These are phyloP conservation scores for Thermothielavioides terrestris DNA, from an alignment of 495 filamentous ascomycete genomes.

Conservation along the genomic window DNA sequence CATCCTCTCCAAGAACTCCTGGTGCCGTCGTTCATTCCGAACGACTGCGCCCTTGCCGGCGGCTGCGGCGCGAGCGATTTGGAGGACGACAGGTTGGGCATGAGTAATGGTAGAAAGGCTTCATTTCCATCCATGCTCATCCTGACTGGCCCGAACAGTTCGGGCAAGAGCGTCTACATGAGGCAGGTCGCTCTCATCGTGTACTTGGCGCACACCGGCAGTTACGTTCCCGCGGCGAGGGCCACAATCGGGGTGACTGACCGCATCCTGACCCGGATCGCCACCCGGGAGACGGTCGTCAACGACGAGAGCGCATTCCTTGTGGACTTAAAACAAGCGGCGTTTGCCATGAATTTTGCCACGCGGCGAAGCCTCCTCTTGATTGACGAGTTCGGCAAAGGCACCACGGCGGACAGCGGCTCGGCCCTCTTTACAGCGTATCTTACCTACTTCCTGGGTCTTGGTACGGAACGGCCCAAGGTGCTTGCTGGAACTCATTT, in stretches of 20 bases:
- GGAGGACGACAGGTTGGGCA: not conserved
- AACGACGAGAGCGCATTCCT: slow-evolving; percentile 85
- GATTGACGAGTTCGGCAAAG: slow-evolving; percentile 95
- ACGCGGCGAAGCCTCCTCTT: slow-evolving; percentile 72
- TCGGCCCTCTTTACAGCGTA: slow-evolving; percentile 79
- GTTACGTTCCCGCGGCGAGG: slow-evolving; percentile 73
- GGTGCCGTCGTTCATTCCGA: slow-evolving; percentile 78
- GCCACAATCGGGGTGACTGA: slow-evolving; percentile 85
- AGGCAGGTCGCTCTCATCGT: slow-evolving; percentile 93
- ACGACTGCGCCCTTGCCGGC: slow-evolving; percentile 64
- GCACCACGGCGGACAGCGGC: slow-evolving; percentile 74
- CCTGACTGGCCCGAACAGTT: slow-evolving; percentile 90
- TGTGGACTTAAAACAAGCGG: slow-evolving; percentile 84
- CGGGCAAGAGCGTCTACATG: slow-evolving; percentile 92
- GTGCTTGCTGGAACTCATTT: slow-evolving; percentile 88
- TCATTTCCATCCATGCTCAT: slow-evolving; percentile 63
- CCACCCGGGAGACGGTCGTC: slow-evolving; percentile 80
- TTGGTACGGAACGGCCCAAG: slow-evolving; percentile 58
- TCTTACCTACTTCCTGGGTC: slow-evolving; percentile 62
- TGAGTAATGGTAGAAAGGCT: slow-evolving; percentile 9
- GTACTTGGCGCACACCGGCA: slow-evolving; percentile 87
- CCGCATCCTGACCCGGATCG: slow-evolving; percentile 82
- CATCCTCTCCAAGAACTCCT: slow-evolving; percentile 87
- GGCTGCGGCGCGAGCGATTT: slow-evolving; percentile 37
- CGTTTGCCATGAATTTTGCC: slow-evolving; percentile 65